Evolutionary conservation across 2,329 filamentous ascomycete genomes (phyloP), one percentile per base, ranked within the genome.

Genomic region (Venturia pyrina): DNA sequence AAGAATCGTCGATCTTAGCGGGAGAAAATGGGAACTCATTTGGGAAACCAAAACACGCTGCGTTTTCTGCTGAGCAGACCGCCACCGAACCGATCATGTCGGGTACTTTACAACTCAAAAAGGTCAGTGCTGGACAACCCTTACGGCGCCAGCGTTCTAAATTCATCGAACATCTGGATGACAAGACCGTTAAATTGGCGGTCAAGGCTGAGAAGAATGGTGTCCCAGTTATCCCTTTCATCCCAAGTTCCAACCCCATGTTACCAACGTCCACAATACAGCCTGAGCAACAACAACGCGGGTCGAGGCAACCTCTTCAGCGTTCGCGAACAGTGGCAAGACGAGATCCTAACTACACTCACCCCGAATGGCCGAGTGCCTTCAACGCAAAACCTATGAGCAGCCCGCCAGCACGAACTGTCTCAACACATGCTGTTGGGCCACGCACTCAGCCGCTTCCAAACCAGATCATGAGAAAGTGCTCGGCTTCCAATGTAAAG

Each of bases 141-240:
- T 37, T 65, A 37, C 53, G 56, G 21, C 50, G 56, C 2, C 62
- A 62, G 43, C 46, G 34, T 15, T 65, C 64, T 19, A 65, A 62
- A 24, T 65, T 65, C 44, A 48, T 65, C 24, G 64, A 65, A 34
- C 64, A 65, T 40, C 15, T 65, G 21, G 41, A 65, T 17, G 19
- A 32, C 7, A 65, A 61, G 5, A 10, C 59, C 15, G 21, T 17
- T 11, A 7, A 61, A 15, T n/a, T n/a, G 15, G 32, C n/a, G 11
- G 56, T 40, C n/a, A 13, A 56, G 10, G 24, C 50, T 56, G 50
- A 32, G 50, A 34, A 56, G 24, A 41, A 41, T 21, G 34, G 34
- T n/a, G 41, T n/a, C 11, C 17, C 3, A 32, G 17, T 17, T 1
- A 21, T 40, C 11, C 32, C 57, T 37, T 61, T 40, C 17, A 61